Conservation (phyloP, 2,329 filamentous ascomycete species). For the Xylaria sp. region DNA sequence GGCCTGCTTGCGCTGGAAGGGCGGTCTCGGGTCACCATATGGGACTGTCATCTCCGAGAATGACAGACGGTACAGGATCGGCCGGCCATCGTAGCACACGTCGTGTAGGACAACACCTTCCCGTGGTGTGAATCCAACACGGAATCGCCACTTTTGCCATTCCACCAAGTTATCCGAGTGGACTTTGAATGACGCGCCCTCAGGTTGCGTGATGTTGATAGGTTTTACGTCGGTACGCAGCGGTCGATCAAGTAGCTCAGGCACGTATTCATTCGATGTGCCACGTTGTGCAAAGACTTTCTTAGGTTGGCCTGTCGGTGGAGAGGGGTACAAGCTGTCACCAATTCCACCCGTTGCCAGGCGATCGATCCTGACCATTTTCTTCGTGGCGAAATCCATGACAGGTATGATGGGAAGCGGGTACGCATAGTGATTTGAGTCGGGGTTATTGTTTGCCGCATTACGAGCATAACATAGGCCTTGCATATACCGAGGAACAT, state of each 20-base stretch:
- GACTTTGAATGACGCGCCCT: slow-evolving; percentile 43
- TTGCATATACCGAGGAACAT: slow-evolving; percentile 53
- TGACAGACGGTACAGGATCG: slow-evolving; percentile 63
- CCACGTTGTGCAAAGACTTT: slow-evolving; percentile 52
- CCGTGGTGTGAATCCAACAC: slow-evolving; percentile 65
- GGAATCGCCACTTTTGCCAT: slow-evolving; percentile 60
- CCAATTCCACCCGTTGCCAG: slow-evolving; percentile 54
- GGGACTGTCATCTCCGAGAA: slow-evolving; percentile 68
- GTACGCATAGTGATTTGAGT: slow-evolving; percentile 68
- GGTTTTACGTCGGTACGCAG: slow-evolving; percentile 65
- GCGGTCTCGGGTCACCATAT: slow-evolving; percentile 66
- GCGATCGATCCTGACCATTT: slow-evolving; percentile 63
- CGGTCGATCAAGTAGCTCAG: slow-evolving; percentile 56
- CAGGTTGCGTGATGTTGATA: slow-evolving; percentile 71
- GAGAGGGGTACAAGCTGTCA: slow-evolving; percentile 51
- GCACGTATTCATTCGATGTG: slow-evolving; percentile 52
- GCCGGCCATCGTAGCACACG: slow-evolving; percentile 63
- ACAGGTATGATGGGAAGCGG: slow-evolving; percentile 65
- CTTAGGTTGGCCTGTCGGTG: slow-evolving; percentile 43
- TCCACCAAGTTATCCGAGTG: slow-evolving; percentile 40
- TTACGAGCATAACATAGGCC: slow-evolving; percentile 57
- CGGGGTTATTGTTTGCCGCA: slow-evolving; percentile 49
- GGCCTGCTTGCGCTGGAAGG: slow-evolving; percentile 69
- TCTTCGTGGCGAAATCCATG: slow-evolving; percentile 61
- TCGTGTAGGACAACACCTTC: slow-evolving; percentile 69